These are phyloP conservation scores for Platanthera zijinensis DNA, from an alignment of 106 monocot species.

Conservation along the genomic window DNA sequence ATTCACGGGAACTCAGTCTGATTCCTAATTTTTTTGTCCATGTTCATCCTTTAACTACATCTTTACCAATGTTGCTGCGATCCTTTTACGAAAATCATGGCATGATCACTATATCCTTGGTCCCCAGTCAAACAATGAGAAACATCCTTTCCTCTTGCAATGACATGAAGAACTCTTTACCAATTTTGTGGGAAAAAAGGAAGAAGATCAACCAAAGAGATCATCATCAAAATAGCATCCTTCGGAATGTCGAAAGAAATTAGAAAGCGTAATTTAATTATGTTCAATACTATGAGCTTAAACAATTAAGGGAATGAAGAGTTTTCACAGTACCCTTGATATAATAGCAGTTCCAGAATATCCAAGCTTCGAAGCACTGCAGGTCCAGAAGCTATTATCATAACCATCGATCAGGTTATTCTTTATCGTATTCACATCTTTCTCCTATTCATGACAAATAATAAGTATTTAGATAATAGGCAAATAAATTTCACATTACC, in stretches of 20 bases:
- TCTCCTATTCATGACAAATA: conserved; percentile 45
- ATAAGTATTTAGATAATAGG: neutral
- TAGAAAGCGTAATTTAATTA: neutral
- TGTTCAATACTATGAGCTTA: neutral
- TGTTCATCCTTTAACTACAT: too few relatives aligned
- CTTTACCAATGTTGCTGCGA: too few relatives aligned
- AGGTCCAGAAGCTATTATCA: conserved; percentile 85
- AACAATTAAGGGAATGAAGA: neutral
- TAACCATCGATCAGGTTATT: conserved; percentile 74
- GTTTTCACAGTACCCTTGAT: conserved; percentile 60
- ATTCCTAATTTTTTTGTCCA: too few relatives aligned
- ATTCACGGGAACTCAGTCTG: too few relatives aligned
- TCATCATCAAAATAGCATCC: neutral
- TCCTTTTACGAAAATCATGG: too few relatives aligned
- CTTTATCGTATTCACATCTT: conserved; percentile 76
- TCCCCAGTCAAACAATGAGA: too few relatives aligned
- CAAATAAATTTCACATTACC: neutral
- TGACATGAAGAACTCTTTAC: neutral
- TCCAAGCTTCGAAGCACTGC: conserved; percentile 86
- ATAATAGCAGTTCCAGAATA: conserved; percentile 95
- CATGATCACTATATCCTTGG: too few relatives aligned
- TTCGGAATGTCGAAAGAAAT: neutral
- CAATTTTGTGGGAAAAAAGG: neutral
- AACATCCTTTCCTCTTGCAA: neutral
- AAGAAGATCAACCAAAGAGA: neutral